Evolutionary conservation across 768 basidiomycete genomes (phyloP), one percentile per base, ranked within the genome.

Genomic region (Kwoniella europaea): DNA sequence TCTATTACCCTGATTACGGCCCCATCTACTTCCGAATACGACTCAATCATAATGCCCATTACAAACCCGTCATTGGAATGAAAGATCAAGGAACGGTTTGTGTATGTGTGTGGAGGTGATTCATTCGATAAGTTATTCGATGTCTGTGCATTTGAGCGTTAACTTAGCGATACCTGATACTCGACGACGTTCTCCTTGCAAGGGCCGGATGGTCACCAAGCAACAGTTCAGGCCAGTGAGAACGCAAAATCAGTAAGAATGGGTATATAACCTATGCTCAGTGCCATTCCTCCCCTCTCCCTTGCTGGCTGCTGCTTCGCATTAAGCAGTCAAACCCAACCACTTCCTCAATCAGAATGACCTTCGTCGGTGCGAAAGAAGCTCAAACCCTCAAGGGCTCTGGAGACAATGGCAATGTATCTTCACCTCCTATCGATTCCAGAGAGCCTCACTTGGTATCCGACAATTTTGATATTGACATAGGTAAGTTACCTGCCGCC

Each of bases 381-480:
- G 50, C 16, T 5, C 15, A 52, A 52, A 52, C 1, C 50, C 20
- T 7, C 15, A 52, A 4, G 5, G 16, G 9, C 4, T 16, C 20
- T 16, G 24, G 55, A n/a, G 10, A 52, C 62, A 22, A 63, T 20
- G 35, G 52, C 7, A 15, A 50, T 12, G 9, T 54, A 16, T 27
- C 63, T 20, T 44, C 65, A 43, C 42, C 35, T 35, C 6, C 7
- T 24, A 24, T 67, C 10, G 53, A 68, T n/a, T 43, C 46, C 0
- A 42, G 53, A 42, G 50, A 68, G 35, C 56, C 67, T 16, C 59
- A 63, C n/a, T 18, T 29, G 2, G 24, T 62, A n/a, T 63, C 62
- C 41, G 67, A 68, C 43, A 27, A 46, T 35, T 53, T 69, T 60
- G 54, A 63, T 41, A 24, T 69, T 20, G 67, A 68, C 43, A 29